phyloP scores from a whole-genome alignment of 441 rosid species.

The Euphorbia schlechtendalii region DNA sequence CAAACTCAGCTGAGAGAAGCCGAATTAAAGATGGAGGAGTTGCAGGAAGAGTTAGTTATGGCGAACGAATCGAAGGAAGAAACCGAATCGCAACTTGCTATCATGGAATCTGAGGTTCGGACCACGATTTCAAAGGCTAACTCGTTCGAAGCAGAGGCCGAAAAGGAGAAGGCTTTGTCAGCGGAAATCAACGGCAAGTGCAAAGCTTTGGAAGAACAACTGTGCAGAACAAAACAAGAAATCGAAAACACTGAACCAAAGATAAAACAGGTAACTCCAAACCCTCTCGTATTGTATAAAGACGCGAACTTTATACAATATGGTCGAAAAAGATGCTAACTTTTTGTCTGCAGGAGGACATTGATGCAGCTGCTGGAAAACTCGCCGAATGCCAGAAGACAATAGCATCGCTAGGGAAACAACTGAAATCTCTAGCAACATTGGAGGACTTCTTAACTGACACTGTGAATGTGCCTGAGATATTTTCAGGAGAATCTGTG shows the following conservation, averaged over 20 bases:
- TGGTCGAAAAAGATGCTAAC: background rate
- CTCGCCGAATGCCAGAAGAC: slow-evolving; percentile 88
- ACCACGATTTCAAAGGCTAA: slow-evolving; percentile 41
- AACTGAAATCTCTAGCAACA: slow-evolving; percentile 81
- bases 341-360: slow-evolving; percentile 52
- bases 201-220: slow-evolving; percentile 60
- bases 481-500: slow-evolving; percentile 26
- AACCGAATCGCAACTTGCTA: slow-evolving; percentile 43
- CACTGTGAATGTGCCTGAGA: slow-evolving; percentile 48
- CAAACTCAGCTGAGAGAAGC: slow-evolving; percentile 48
- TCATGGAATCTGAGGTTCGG: slow-evolving; percentile 44
- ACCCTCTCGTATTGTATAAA: background rate
- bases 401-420: slow-evolving; percentile 74
- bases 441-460: slow-evolving; percentile 85
- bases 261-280: slow-evolving; percentile 58
- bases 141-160: slow-evolving; percentile 47
- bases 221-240: slow-evolving; percentile 41
- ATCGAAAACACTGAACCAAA: slow-evolving; percentile 41
- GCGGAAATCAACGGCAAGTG: slow-evolving; percentile 44
- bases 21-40: slow-evolving; percentile 39
- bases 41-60: slow-evolving; percentile 40
- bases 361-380: slow-evolving; percentile 66
- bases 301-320: no score
- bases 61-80: slow-evolving; percentile 45
- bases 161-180: slow-evolving; percentile 42